Evolutionary conservation across 805 yeast species (phyloP).

Genomic region (Candida verbasci): DNA sequence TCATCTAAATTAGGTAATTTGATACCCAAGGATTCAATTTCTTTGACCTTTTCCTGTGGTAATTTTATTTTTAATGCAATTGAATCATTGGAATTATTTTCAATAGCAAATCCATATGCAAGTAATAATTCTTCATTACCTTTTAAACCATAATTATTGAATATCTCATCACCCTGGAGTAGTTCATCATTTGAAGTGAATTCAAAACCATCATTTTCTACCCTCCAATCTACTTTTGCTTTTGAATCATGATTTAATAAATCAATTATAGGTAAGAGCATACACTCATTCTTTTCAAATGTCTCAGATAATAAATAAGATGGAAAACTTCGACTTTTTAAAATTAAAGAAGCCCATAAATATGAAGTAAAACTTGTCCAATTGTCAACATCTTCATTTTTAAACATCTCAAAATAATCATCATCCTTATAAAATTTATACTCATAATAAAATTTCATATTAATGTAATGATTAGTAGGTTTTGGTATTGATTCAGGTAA

Average conservation of each 20-base stretch:
- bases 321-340: slow-evolving; percentile 81
- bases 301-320: slow-evolving; percentile 48
- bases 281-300: slow-evolving; percentile 45
- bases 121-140: slow-evolving; percentile 78
- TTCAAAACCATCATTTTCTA: slow-evolving; percentile 22
- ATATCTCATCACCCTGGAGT: slow-evolving; percentile 48
- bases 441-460: slow-evolving; percentile 42
- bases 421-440: slow-evolving; percentile 34
- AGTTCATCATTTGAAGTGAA: slow-evolving; percentile 34
- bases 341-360: slow-evolving; percentile 69
- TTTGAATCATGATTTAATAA: slow-evolving; percentile 67
- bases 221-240: slow-evolving; percentile 63
- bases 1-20: slow-evolving; percentile 30
- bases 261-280: slow-evolving; percentile 77
- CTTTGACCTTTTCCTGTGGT: slow-evolving; percentile 26
- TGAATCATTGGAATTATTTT: slow-evolving; percentile 53
- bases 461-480: slow-evolving; percentile 33
- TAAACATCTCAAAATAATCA: slow-evolving; percentile 28
- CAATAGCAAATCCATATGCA: slow-evolving; percentile 75
- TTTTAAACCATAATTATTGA: slow-evolving; percentile 83
- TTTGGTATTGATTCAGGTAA: slow-evolving; percentile 26
- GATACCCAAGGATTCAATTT: slow-evolving; percentile 33
- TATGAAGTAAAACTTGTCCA: slow-evolving; percentile 69
- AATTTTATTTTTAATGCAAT: slow-evolving; percentile 60
- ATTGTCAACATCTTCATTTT: slow-evolving; percentile 21